These are phyloP conservation scores for Camelina hispida DNA, from an alignment of 345 rosid genomes.

Conservation along the genomic window DNA sequence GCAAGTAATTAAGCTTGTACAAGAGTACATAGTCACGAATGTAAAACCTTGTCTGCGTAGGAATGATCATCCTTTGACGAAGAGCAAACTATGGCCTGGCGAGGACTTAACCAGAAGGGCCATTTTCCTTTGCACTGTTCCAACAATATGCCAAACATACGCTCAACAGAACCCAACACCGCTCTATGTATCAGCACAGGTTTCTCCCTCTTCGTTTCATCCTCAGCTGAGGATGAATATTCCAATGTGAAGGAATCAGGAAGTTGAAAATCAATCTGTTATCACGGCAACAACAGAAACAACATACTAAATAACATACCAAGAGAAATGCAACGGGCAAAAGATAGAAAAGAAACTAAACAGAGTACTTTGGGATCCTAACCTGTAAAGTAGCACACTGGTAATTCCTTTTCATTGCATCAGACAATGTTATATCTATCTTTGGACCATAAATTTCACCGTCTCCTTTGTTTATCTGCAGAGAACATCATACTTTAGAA, in stretches of 20 bases:
- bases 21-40: background rate
- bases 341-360: background rate
- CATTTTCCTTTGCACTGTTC: conserved; percentile 67
- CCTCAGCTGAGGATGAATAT: conserved; percentile 63
- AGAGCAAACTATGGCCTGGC: conserved; percentile 1
- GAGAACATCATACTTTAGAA: conserved; percentile 11
- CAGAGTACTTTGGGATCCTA: conserved; percentile 6
- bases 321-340: background rate
- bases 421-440: conserved; percentile 86
- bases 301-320: background rate
- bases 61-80: background rate
- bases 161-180: conserved; percentile 83
- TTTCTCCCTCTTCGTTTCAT: conserved; percentile 71
- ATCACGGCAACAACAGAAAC: background rate
- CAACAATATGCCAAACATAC: conserved; percentile 78
- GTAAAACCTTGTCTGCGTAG: conserved; percentile 59
- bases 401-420: conserved; percentile 79
- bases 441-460: conserved; percentile 96
- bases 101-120: conserved; percentile 73
- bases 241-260: conserved; percentile 68
- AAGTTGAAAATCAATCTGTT: conserved; percentile 44
- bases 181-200: conserved; percentile 92
- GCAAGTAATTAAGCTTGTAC: background rate
- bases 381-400: conserved; percentile 95
- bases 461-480: conserved; percentile 76